These are phyloP conservation scores for Fusarium hainanense DNA, from an alignment of 2,329 filamentous ascomycete species.

Conservation along the genomic window DNA sequence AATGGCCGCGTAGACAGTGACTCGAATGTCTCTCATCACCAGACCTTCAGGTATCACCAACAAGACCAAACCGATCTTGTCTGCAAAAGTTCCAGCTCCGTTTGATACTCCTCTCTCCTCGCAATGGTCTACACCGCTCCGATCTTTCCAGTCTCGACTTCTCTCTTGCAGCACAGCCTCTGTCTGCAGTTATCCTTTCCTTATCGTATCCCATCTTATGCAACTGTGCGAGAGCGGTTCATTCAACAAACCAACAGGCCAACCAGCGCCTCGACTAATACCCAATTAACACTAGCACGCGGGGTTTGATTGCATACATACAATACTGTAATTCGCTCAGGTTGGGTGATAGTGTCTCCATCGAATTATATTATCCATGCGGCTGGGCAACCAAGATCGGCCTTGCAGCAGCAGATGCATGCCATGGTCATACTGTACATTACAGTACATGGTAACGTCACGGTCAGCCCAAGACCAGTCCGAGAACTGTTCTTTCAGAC, in stretches of 20 bases:
- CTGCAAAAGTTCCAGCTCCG: constrained; percentile 22
- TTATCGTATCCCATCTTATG: constrained; percentile 1
- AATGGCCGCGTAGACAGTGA: constrained; percentile 1
- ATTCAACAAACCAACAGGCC: constrained; percentile 10
- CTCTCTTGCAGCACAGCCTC: constrained; percentile 18
- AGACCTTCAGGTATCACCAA: constrained; percentile 25
- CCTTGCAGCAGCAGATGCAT: constrained; percentile 27
- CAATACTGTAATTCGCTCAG: constrained; percentile 4
- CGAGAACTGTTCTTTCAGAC: background rate
- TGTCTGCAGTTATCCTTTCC: constrained; percentile 12
- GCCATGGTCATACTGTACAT: background rate
- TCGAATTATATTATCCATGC: constrained; percentile 22
- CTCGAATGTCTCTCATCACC: constrained; percentile 12
- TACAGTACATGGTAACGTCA: background rate
- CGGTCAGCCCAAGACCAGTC: background rate
- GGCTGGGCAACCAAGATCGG: constrained; percentile 32
- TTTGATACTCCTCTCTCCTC: constrained; percentile 7
- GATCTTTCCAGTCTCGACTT: background rate
- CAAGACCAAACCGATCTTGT: constrained; percentile 12
- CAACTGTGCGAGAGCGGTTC: constrained; percentile 14
- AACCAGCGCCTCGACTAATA: constrained; percentile 14
- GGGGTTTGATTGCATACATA: constrained; percentile 17
- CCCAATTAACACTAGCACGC: constrained; percentile 6
- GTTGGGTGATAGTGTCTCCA: constrained; percentile 12
- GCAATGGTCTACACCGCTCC: constrained; percentile 22